A percentile compares a stretch with the other conserved stretches of the same genome.
These are phyloP conservation scores for Chlorella ohadii DNA, from an alignment of 139 green algal species.

Conservation along the genomic window DNA sequence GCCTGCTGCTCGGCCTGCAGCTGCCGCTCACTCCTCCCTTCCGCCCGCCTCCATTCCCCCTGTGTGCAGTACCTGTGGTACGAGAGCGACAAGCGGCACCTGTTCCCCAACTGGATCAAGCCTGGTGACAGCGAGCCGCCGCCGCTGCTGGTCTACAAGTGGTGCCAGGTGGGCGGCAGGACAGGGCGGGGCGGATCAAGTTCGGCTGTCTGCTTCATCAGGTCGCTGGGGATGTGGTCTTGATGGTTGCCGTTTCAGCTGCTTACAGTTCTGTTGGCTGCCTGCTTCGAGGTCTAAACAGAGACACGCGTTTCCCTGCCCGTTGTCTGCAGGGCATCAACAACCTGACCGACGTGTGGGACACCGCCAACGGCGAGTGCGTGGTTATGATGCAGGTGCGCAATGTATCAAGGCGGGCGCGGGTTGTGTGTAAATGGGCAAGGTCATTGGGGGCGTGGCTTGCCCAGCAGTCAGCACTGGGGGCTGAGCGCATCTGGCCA, in stretches of 20 bases:
- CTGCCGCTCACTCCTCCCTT: not conserved
- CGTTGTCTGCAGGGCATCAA: constrained; percentile 82
- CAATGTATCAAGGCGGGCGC: no score
- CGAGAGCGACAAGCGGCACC: constrained; percentile 95
- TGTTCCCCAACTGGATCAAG: constrained; percentile 99
- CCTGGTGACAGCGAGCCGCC: constrained; percentile 95
- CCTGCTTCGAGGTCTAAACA: no score
- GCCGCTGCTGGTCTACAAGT: constrained; percentile 99
- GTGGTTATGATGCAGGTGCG: constrained; percentile 95
- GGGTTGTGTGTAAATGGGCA: no score
- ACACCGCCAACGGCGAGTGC: constrained; percentile 96
- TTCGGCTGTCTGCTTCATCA: no score
- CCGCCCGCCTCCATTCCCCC: not conserved
- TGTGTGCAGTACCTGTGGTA: constrained; percentile 72
- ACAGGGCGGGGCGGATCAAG: no score
- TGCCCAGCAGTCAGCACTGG: no score
- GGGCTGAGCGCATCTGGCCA: no score
- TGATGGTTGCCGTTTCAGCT: no score
- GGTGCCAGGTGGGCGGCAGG: constrained; percentile 66
- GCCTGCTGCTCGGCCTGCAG: constrained; percentile 44
- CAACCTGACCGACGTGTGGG: constrained; percentile 96
- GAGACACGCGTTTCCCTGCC: not conserved
- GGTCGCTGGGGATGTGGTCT: no score
- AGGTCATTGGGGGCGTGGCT: no score
- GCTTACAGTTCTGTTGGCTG: no score